Conservation (phyloP, 495 filamentous ascomycete genomes). For the Neurospora pannonica region DNA sequence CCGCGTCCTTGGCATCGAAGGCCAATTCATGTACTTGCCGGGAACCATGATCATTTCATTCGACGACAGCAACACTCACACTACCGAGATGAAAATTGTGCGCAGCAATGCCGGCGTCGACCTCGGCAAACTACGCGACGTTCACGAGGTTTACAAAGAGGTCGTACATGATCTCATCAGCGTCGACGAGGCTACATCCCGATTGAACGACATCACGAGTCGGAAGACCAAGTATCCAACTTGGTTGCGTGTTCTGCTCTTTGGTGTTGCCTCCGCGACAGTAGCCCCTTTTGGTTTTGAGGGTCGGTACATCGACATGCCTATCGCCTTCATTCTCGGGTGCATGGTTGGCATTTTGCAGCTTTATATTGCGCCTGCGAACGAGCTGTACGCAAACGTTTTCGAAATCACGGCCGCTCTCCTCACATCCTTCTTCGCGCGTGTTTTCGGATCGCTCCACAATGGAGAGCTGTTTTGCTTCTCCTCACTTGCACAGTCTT, state of each 20-base stretch:
- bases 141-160: conserved; percentile 86
- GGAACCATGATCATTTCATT: conserved; percentile 96
- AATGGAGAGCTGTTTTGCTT: conserved; percentile 76
- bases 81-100: conserved; percentile 86
- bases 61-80: conserved; percentile 81
- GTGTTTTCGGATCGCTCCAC: conserved; percentile 76
- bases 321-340: conserved; percentile 77
- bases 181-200: conserved; percentile 70
- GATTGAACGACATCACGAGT: conserved; percentile 57
- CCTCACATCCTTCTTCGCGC: conserved; percentile 78
- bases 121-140: conserved; percentile 72
- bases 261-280: conserved; percentile 70
- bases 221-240: conserved; percentile 53
- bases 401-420: conserved; percentile 87
- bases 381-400: conserved; percentile 75
- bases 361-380: conserved; percentile 67
- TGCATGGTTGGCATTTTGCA: conserved; percentile 75
- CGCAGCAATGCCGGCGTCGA: conserved; percentile 69
- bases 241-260: conserved; percentile 71
- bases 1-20: conserved; percentile 79
- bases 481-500: conserved; percentile 79
- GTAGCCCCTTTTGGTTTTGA: conserved; percentile 88
- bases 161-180: conserved; percentile 83
- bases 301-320: conserved; percentile 78
- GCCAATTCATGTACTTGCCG: conserved; percentile 85